These are phyloP conservation scores for Mycosphaerella arachidis DNA, from an alignment of 2,329 filamentous ascomycete species.

Conservation along the genomic window DNA sequence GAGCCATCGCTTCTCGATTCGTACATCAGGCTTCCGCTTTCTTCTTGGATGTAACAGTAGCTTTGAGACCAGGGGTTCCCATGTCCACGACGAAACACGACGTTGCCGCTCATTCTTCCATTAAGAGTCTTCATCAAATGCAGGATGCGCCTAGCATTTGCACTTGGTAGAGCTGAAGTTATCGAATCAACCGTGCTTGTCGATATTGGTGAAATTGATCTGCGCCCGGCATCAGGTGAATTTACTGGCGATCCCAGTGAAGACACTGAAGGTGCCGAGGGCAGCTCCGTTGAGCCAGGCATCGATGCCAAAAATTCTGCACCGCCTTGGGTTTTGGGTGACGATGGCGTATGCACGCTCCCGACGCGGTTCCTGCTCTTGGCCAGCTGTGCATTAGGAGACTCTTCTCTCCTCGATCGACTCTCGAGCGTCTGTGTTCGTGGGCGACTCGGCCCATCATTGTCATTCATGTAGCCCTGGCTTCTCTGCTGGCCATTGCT, in stretches of 20 bases:
- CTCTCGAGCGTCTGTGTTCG: constrained; percentile 51
- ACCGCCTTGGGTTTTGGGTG: constrained; percentile 46
- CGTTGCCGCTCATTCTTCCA: constrained; percentile 73
- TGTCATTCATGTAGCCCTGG: constrained; percentile 19
- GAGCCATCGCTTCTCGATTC: constrained; percentile 63
- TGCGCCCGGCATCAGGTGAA: constrained; percentile 19
- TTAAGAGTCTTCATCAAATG: constrained; percentile 72
- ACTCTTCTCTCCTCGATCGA: constrained; percentile 37
- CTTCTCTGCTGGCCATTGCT: constrained; percentile 24
- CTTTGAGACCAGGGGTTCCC: constrained; percentile 63
- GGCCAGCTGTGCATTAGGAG: constrained; percentile 37
- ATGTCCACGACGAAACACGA: constrained; percentile 64
- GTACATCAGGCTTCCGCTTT: constrained; percentile 69
- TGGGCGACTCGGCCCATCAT: constrained; percentile 32
- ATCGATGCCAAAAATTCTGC: constrained; percentile 32
- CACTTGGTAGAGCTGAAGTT: constrained; percentile 35
- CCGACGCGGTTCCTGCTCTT: constrained; percentile 62
- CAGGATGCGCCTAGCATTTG: constrained; percentile 63
- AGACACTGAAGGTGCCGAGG: constrained; percentile 28
- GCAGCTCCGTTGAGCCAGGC: constrained; percentile 25
- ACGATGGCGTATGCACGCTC: constrained; percentile 62
- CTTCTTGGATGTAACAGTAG: constrained; percentile 74
- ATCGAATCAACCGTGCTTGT: constrained; percentile 28
- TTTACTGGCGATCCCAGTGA: constrained; percentile 28
- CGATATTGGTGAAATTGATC: constrained; percentile 31